These are phyloP conservation scores for Globisporangium iwayamae DNA, from an alignment of 352 stramenopile species.

Conservation along the genomic window DNA sequence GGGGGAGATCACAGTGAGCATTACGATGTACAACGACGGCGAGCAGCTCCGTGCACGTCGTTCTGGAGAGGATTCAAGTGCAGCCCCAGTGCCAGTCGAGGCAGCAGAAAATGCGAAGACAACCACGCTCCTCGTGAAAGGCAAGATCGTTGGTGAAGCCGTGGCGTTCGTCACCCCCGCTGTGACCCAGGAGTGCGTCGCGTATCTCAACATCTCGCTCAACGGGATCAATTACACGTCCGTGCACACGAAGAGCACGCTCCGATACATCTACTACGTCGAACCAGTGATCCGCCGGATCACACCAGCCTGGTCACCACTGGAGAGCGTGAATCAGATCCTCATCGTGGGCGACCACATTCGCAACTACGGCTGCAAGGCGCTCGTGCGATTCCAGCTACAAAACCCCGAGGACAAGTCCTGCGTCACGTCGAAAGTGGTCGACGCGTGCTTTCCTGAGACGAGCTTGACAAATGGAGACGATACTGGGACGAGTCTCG, in stretches of 20 bases:
- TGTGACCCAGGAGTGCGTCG: slow-evolving; percentile 34
- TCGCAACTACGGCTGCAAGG: slow-evolving; percentile 41
- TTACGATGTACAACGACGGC: slow-evolving; percentile 23
- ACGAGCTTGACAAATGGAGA: not conserved
- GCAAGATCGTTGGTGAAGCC: slow-evolving; percentile 56
- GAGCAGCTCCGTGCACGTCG: not conserved
- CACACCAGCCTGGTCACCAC: slow-evolving; percentile 39
- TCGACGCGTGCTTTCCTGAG: slow-evolving; percentile 32
- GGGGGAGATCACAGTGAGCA: slow-evolving; percentile 56
- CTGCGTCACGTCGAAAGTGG: slow-evolving; percentile 14
- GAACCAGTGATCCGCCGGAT: slow-evolving; percentile 51
- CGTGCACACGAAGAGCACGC: slow-evolving; percentile 28
- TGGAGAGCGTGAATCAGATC: slow-evolving; percentile 29
- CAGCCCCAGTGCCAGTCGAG: not conserved
- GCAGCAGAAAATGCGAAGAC: not conserved
- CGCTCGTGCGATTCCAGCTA: slow-evolving; percentile 41
- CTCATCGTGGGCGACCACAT: slow-evolving; percentile 50
- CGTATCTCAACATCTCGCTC: slow-evolving; percentile 59
- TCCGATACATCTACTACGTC: slow-evolving; percentile 60
- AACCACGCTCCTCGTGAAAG: slow-evolving; percentile 33
- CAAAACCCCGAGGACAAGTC: slow-evolving; percentile 27
- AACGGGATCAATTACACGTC: slow-evolving; percentile 80
- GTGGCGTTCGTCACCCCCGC: slow-evolving; percentile 47
- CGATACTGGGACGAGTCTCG: slow-evolving; percentile 3
- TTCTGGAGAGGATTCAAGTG: not conserved